These are phyloP conservation scores for Artemisia tridentata DNA, from an alignment of 129 eudicot species.

Conservation along the genomic window DNA sequence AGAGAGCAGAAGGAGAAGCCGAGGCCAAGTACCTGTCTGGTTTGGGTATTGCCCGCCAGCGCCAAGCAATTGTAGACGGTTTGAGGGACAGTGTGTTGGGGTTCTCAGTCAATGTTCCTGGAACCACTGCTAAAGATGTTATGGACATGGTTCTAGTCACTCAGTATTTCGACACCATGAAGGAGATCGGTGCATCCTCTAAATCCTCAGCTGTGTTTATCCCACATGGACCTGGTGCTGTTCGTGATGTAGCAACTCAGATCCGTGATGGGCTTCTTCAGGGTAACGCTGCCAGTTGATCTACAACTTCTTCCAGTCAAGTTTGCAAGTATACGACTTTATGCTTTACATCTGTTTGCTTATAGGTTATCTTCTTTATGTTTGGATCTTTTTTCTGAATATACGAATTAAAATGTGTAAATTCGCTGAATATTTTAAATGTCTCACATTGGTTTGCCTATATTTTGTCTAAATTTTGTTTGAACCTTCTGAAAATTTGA, in stretches of 20 bases:
- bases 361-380: neutral
- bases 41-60: slow-evolving; percentile 80
- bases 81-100: slow-evolving; percentile 85
- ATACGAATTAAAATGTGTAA: slow-evolving; percentile 9
- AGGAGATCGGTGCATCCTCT: slow-evolving; percentile 74
- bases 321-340: slow-evolving; percentile 7
- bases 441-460: neutral
- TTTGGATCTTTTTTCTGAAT: neutral
- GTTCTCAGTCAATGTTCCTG: slow-evolving; percentile 73
- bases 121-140: slow-evolving; percentile 80
- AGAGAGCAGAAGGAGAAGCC: slow-evolving; percentile 87
- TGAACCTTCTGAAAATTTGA: too few species aligned
- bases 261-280: slow-evolving; percentile 87
- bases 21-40: slow-evolving; percentile 78
- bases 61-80: slow-evolving; percentile 89
- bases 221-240: slow-evolving; percentile 93
- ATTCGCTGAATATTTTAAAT: slow-evolving; percentile 18
- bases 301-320: neutral
- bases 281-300: slow-evolving; percentile 31
- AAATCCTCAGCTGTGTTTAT: slow-evolving; percentile 81
- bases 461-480: neutral
- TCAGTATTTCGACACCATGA: slow-evolving; percentile 87
- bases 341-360: neutral
- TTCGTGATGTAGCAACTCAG: slow-evolving; percentile 81
- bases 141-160: slow-evolving; percentile 94